These are phyloP conservation scores for Pichia cactophila DNA, from an alignment of 1,139 yeast species.

Conservation along the genomic window DNA sequence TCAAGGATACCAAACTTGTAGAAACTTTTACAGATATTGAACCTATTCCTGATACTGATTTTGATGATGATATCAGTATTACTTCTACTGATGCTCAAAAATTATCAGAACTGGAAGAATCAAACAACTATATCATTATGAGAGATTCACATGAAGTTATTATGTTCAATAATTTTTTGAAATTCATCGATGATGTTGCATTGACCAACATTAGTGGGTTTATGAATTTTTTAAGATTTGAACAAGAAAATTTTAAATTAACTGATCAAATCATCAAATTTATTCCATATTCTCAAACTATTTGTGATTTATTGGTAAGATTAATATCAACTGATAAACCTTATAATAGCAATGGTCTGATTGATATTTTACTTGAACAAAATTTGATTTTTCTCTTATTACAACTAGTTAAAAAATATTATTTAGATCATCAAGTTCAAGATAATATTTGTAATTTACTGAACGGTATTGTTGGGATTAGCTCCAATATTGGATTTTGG, in stretches of 20 bases:
- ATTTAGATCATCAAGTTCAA: constrained; percentile 27
- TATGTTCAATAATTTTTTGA: constrained; percentile 85
- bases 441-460: constrained; percentile 27
- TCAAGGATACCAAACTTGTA: constrained; percentile 11
- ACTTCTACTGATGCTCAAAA: constrained; percentile 14
- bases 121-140: constrained; percentile 11
- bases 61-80: constrained; percentile 9
- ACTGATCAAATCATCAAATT: constrained; percentile 63
- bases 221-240: constrained; percentile 49
- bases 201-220: constrained; percentile 79
- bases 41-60: constrained; percentile 4
- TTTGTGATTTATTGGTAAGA: constrained; percentile 70
- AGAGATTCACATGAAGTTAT: constrained; percentile 51
- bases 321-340: constrained; percentile 73
- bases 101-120: constrained; percentile 15
- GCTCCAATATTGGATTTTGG: constrained; percentile 31
- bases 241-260: constrained; percentile 40
- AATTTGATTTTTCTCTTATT: constrained; percentile 38
- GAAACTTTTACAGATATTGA: constrained; percentile 3
- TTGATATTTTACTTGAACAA: constrained; percentile 61
- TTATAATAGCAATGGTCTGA: constrained; percentile 64
- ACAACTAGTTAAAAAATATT: constrained; percentile 20
- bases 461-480: constrained; percentile 29
- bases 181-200: constrained; percentile 80
- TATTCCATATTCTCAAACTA: constrained; percentile 63